Evolutionary conservation across 2,329 filamentous ascomycete genomes (phyloP).

Genomic region (Nothophaeocryptopus gaeumannii): DNA sequence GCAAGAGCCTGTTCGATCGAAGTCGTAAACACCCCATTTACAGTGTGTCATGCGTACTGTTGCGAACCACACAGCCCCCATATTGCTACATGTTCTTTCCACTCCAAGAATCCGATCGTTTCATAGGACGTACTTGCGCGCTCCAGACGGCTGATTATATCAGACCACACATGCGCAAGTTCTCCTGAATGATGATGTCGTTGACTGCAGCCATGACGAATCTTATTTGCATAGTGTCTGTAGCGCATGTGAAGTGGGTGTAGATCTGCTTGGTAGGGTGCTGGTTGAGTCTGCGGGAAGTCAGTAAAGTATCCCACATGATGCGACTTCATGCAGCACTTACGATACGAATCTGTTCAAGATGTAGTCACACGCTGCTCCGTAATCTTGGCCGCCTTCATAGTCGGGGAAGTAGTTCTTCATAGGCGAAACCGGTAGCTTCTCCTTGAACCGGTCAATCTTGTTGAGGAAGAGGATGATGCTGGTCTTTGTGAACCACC

Average conservation of each 20-base stretch:
- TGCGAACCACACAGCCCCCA: conserved; percentile 9
- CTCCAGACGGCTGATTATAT: conserved; percentile 59
- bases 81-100: conserved; percentile 8
- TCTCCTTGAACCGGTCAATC: conserved; percentile 73
- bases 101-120: background rate
- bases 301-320: conserved; percentile 13
- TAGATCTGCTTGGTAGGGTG: conserved; percentile 99
- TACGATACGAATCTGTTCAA: conserved; percentile 85
- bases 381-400: conserved; percentile 93
- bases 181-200: conserved; percentile 99
- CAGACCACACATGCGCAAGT: conserved; percentile 91
- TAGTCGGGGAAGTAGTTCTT: conserved; percentile 75
- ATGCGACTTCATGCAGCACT: conserved; percentile 17
- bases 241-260: conserved; percentile 98
- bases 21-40: background rate
- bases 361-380: conserved; percentile 96
- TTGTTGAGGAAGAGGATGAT: conserved; percentile 74
- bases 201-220: conserved; percentile 99
- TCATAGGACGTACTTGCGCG: background rate
- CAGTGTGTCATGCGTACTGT: conserved; percentile 14
- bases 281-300: conserved; percentile 68
- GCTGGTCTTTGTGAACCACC: conserved; percentile 70
- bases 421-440: conserved; percentile 69
- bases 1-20: background rate
- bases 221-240: conserved; percentile 96